A percentile compares a stretch with the other conserved stretches of the same genome.
Conservation (phyloP, 768 basidiomycete species). For the Leccinum boreale region DNA sequence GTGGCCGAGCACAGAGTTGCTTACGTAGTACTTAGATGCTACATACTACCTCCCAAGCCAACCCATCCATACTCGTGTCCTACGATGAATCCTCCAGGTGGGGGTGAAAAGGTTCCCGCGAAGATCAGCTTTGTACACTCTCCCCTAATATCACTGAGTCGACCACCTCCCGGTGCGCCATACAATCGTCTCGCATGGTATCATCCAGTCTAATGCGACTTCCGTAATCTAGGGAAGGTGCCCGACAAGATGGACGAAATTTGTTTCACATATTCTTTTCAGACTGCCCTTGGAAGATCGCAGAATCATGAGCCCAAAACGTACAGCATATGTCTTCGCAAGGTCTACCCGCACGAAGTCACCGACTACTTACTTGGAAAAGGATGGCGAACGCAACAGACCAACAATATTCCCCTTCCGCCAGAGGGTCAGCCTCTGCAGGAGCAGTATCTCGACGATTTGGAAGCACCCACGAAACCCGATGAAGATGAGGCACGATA, state of each 20-base stretch:
- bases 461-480: constrained; percentile 14
- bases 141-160: constrained; percentile 25
- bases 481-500: constrained; percentile 42
- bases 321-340: constrained; percentile 59
- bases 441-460: constrained; percentile 9
- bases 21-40: neutral
- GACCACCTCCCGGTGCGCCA: constrained; percentile 22
- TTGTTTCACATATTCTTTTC: constrained; percentile 61
- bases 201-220: neutral
- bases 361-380: constrained; percentile 42
- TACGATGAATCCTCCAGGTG: constrained; percentile 19
- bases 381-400: constrained; percentile 40
- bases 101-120: constrained; percentile 9
- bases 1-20: neutral
- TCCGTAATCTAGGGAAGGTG: constrained; percentile 41
- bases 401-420: constrained; percentile 58
- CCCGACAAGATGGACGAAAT: constrained; percentile 63
- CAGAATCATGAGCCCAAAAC: constrained; percentile 51
- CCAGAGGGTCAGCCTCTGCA: constrained; percentile 56
- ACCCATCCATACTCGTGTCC: neutral
- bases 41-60: neutral
- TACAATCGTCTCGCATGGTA: neutral
- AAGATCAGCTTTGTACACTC: constrained; percentile 23
- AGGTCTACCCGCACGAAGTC: constrained; percentile 68
- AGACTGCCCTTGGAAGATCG: constrained; percentile 52